Evolutionary conservation across 371 early-diverging fungal genomes (phyloP).

Genomic region (Haplosporangium sp.): DNA sequence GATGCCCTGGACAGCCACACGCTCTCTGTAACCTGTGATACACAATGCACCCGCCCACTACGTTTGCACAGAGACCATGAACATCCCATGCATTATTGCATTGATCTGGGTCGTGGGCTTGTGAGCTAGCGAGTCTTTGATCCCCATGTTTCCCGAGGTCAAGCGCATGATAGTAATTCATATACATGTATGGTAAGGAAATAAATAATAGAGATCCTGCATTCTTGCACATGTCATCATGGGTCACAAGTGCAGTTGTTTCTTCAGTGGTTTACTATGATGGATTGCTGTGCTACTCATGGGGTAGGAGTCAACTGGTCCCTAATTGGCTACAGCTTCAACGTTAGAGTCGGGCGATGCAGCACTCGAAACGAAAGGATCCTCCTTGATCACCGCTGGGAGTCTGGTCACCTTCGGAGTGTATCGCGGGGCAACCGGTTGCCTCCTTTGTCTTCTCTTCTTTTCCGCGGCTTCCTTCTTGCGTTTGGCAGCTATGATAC

Average conservation of each 20-base stretch:
- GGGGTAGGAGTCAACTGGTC: no score
- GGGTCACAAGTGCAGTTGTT: no score
- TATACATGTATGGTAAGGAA: no score
- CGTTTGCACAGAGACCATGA: background rate
- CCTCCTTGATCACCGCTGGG: conserved; percentile 29
- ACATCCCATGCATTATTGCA: background rate
- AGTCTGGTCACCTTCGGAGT: conserved; percentile 8
- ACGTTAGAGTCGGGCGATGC: background rate
- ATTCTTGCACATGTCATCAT: no score
- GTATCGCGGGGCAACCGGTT: conserved; percentile 2
- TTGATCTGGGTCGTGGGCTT: no score
- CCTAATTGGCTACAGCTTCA: background rate
- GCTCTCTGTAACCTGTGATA: background rate
- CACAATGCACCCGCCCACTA: no score
- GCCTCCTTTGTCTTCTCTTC: conserved; percentile 17
- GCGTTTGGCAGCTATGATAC: conserved; percentile 60
- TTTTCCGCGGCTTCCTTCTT: conserved; percentile 46
- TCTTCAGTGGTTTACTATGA: no score
- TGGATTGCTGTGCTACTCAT: no score
- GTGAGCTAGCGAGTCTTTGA: no score
- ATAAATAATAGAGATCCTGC: no score
- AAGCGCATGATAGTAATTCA: no score
- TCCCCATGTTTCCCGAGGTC: no score
- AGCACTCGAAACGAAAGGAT: conserved; percentile 10
- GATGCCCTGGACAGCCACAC: conserved; percentile 4